Base-by-base conservation (phyloP, 2,329 filamentous ascomycete species). In the Westerdykella sp. region DNA sequence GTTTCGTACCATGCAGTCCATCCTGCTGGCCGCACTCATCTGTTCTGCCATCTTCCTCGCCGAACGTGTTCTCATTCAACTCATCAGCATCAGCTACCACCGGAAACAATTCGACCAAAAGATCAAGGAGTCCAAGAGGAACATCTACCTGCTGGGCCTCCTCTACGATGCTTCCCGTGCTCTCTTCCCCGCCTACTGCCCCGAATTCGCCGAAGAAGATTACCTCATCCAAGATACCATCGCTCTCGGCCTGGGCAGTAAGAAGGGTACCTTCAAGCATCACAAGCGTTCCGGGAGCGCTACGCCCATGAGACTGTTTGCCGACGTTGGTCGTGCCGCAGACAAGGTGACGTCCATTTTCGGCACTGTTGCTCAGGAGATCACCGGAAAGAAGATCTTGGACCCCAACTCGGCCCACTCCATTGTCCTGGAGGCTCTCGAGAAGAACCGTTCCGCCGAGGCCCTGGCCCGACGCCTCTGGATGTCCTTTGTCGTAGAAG, bases 401-500 rank as follows among this genome's bases (percentile, higher is more conserved):
- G 95, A 96, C 67, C 84, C 88, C 12, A 91, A 87, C 58, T 86
- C 89, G 5, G 83, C 90, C 1, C 90, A 96, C 64, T 93, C 88
- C 0, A 81, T 97, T 39, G 88, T 97, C 5, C 75, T 94, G 11
- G 82, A 94, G 62, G 93, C 91, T 7, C 75, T 97, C 25, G 90
- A 96, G 67, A 91, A 88, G 70, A 81, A 79, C 35, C 76, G 78
- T 46, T 86, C 88, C 6, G 87, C 89, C 0, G 90, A 97, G 65
- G 93, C 93, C n/a, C 73, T 97, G 45, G 90, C 87, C n/a, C 84
- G 81, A 54, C 85, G 93, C 59, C 84, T 97, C 49, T 97, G 93
- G 93, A 95, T 96, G 87, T 96, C 90, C 1, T 95, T 96, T 62
- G 93, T 95, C 1, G 81, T 93, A 4, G 91, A 97, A 67, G 89